Conservation (phyloP, 2,329 filamentous ascomycete species). For the Nannizziopsis arthrosporioides region DNA sequence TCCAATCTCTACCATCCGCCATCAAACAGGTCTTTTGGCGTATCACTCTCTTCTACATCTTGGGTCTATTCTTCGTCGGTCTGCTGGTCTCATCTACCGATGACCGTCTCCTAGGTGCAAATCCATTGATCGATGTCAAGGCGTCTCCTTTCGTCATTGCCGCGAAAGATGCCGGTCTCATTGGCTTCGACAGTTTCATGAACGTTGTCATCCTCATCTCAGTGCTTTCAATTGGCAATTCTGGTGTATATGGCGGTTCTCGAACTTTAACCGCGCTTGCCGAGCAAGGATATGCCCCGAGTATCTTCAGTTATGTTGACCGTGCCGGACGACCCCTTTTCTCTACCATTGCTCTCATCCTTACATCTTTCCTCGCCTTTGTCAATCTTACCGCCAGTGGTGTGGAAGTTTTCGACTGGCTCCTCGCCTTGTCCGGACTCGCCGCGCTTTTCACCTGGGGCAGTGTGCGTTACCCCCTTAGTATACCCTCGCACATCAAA, state of each 20-base stretch:
- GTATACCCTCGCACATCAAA: background rate
- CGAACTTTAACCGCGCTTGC: slow-evolving; percentile 47
- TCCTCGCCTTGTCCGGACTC: slow-evolving; percentile 52
- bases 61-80: slow-evolving; percentile 37
- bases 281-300: slow-evolving; percentile 35
- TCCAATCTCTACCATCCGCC: slow-evolving; percentile 39
- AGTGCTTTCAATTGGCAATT: slow-evolving; percentile 50
- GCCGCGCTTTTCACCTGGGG: slow-evolving; percentile 55
- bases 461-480: slow-evolving; percentile 24
- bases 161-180: slow-evolving; percentile 49
- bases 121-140: slow-evolving; percentile 30
- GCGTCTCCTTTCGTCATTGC: slow-evolving; percentile 57
- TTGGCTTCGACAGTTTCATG: slow-evolving; percentile 51
- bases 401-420: slow-evolving; percentile 49
- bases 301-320: slow-evolving; percentile 37
- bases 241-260: slow-evolving; percentile 46
- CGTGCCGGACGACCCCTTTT: slow-evolving; percentile 35
- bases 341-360: slow-evolving; percentile 31
- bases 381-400: slow-evolving; percentile 36
- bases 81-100: slow-evolving; percentile 35
- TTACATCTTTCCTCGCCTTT: slow-evolving; percentile 33
- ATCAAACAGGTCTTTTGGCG: slow-evolving; percentile 43
- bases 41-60: slow-evolving; percentile 41
- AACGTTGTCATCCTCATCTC: slow-evolving; percentile 55
- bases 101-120: slow-evolving; percentile 30